Evolutionary conservation across 495 filamentous ascomycete genomes (phyloP).

Genomic region (Antarctomyces pellizariae): DNA sequence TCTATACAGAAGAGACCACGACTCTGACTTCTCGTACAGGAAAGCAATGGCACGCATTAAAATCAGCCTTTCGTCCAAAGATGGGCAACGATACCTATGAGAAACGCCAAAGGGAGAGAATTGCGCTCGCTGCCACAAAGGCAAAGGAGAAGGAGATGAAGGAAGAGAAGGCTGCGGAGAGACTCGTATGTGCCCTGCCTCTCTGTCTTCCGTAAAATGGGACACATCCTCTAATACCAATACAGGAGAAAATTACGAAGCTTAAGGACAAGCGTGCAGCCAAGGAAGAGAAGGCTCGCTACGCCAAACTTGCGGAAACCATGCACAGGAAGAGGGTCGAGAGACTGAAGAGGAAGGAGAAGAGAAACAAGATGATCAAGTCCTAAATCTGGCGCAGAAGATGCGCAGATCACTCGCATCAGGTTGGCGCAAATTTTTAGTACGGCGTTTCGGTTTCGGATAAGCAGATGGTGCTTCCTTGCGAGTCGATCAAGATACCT

Average conservation of each 20-base stretch:
- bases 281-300: constrained; percentile 85
- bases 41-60: constrained; percentile 76
- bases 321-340: constrained; percentile 94
- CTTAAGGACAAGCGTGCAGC: constrained; percentile 64
- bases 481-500: no score
- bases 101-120: constrained; percentile 40
- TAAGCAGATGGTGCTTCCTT: no score
- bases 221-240: constrained; percentile 2
- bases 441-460: no score
- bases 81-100: constrained; percentile 55
- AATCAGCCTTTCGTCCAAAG: constrained; percentile 68
- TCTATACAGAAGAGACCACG: neutral
- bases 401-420: no score
- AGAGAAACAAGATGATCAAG: constrained; percentile 89
- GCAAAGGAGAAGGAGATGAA: constrained; percentile 87
- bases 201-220: neutral
- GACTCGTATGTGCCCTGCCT: constrained; percentile 34
- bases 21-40: constrained; percentile 26
- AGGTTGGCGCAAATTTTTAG: no score
- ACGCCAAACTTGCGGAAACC: constrained; percentile 85
- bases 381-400: no score
- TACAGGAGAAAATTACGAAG: constrained; percentile 46
- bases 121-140: constrained; percentile 47
- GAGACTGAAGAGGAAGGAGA: constrained; percentile 78
- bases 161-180: constrained; percentile 73